These are phyloP conservation scores for Diplocarpon mali DNA, from an alignment of 2,329 filamentous ascomycete species.

Conservation along the genomic window DNA sequence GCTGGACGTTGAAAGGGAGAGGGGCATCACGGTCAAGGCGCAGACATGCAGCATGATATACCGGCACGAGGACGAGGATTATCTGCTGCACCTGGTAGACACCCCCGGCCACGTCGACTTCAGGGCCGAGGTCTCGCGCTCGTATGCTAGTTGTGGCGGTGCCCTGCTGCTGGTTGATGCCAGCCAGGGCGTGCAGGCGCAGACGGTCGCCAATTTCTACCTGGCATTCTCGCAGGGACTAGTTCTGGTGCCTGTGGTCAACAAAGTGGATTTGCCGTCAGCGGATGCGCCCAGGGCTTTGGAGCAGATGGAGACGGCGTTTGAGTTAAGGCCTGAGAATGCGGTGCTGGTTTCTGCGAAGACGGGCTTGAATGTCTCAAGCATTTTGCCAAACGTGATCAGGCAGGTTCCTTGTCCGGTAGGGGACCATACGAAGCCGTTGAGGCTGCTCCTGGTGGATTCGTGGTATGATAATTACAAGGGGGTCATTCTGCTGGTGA, in stretches of 20 bases:
- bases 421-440: slow-evolving; percentile 60
- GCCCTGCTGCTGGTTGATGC: slow-evolving; percentile 89
- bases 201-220: slow-evolving; percentile 98
- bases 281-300: slow-evolving; percentile 80
- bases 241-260: slow-evolving; percentile 79
- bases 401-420: slow-evolving; percentile 71
- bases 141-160: slow-evolving; percentile 91
- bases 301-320: slow-evolving; percentile 73
- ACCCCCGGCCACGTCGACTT: slow-evolving; percentile 98
- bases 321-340: slow-evolving; percentile 72
- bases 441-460: slow-evolving; percentile 83
- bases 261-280: slow-evolving; percentile 89
- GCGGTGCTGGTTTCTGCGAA: slow-evolving; percentile 82
- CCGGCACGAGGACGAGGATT: slow-evolving; percentile 74
- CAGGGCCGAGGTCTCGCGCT: slow-evolving; percentile 86
- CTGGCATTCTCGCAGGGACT: slow-evolving; percentile 89
- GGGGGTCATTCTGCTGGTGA: slow-evolving; percentile 81
- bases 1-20: slow-evolving; percentile 88
- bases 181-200: slow-evolving; percentile 90
- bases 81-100: slow-evolving; percentile 89
- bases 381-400: slow-evolving; percentile 76
- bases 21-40: slow-evolving; percentile 96
- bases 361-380: slow-evolving; percentile 77
- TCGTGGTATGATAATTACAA: slow-evolving; percentile 98
- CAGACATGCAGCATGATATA: slow-evolving; percentile 99